Conservation (phyloP, 345 rosid genomes). For the Dipteronia sinensis region DNA sequence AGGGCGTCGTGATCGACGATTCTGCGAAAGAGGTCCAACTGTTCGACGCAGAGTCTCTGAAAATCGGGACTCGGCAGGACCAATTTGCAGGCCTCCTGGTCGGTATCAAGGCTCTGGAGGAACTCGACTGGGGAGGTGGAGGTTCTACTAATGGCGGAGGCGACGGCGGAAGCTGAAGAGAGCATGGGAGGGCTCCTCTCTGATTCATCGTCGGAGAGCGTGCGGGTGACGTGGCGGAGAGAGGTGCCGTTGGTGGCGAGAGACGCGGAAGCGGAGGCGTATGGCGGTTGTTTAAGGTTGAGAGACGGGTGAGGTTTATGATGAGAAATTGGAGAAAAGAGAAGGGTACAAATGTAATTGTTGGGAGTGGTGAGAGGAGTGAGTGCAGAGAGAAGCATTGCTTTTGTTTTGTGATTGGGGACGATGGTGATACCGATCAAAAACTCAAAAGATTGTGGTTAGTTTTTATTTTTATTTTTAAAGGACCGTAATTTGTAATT, state of each 20-base stretch:
- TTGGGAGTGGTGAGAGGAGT: conserved; percentile 7
- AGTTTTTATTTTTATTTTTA: background rate
- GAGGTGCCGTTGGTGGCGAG: conserved; percentile 38
- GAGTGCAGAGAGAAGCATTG: conserved; percentile 63
- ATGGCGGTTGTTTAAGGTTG: conserved; percentile 21
- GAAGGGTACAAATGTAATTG: conserved; percentile 31
- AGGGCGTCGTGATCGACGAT: conserved; percentile 70
- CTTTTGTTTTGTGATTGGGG: background rate
- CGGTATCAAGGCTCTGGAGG: conserved; percentile 60
- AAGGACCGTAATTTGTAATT: background rate
- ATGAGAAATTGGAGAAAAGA: conserved; percentile 20
- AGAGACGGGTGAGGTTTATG: conserved; percentile 14
- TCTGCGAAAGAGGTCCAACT: conserved; percentile 74
- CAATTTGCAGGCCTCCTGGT: conserved; percentile 47
- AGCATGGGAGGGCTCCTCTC: conserved; percentile 28
- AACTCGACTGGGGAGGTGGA: conserved; percentile 80
- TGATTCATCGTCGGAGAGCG: conserved; percentile 38
- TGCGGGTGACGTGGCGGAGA: conserved; percentile 52
- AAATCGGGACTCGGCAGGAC: conserved; percentile 84
- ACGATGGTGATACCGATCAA: too few species aligned
- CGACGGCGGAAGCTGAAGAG: conserved; percentile 81
- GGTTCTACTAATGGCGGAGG: conserved; percentile 61
- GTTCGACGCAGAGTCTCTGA: conserved; percentile 76
- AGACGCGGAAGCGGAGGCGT: conserved; percentile 30
- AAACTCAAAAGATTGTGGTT: background rate